Base-by-base conservation (phyloP, 2,329 filamentous ascomycete genomes). In the Eurotiales sp. region DNA sequence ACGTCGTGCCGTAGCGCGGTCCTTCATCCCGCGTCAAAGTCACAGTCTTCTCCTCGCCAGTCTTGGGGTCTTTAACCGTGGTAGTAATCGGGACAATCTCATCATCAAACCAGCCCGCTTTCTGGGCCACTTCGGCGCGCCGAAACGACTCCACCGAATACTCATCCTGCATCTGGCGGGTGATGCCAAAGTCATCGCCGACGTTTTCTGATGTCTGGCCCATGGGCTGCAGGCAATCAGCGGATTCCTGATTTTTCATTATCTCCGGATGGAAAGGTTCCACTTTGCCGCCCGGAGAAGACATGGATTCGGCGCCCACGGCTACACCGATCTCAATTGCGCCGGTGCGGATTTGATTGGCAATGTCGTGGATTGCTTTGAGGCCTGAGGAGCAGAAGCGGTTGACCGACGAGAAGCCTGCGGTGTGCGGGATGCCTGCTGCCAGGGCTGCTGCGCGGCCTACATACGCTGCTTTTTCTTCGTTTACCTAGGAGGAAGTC, bases 151-250 rank as follows among this genome's bases (percentile, higher is more conserved):
- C 90, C 8, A 87, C 87, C 0, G 93, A 89, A 69, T 85, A 97
- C 59, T 80, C 77, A 72, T 99, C 93, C 74, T 97, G 88, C 67
- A 76, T 74, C 66, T 91, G 84, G 55, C 93, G 83, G 2, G 82
- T 75, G 67, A 99, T 85, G 66, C 86, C 82, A 71, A 97, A 97
- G 74, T 97, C 93, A 44, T 83, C 83, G 61, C 86, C 90, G 23
- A 99, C 90, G 67, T 97, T 97, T 77, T 99, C 93, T 54, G 87
- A 92, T 2, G 93, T 99, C 82, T 95, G 95, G 19, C 93, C 93
- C 93, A 99, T 99, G 59, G 92, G 88, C 79, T 90, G 83, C 83
- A 92, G 83, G 78, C 90, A 93, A 74, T 97, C 92, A 42, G 72
- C 72, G 0, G 90, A 82, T 66, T 96, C 89, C 67, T 90, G 86